Evolutionary conservation across 164 flowering plant species (phyloP), one percentile per base, ranked within the genome.

Genomic region (Saururus chinensis): DNA sequence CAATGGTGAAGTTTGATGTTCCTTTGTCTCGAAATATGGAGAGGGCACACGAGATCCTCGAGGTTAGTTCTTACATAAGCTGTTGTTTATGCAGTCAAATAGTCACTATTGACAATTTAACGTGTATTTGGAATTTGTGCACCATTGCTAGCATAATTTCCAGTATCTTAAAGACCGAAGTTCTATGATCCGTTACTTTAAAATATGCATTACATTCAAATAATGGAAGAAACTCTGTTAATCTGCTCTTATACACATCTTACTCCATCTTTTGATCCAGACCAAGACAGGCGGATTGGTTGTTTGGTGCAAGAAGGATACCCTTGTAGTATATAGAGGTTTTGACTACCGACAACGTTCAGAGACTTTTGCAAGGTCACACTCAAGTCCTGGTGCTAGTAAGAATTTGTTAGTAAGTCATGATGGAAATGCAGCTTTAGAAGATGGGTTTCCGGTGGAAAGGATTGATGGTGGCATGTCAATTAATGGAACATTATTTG

Each of bases 241-340:
- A 30, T 30, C 37, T 30, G 37, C 37, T 30, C 37, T 30, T 30
- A 30, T 6, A 30, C 37, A 2, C 6, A 6, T 30, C 37, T 42
- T 42, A 42, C 17, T 4, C 17, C 12, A 10, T 42, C 7, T 10
- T 42, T 42, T 42, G 49, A 35, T 62, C 56, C 85, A 92, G 98
- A 63, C 77, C 19, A 88, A 89, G 83, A 89, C 96, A 19, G 86
- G 90, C 66, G 98, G 98, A 45, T 68, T 86, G 71, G 96, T 92
- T 76, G 84, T 92, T 19, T 89, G 89, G 89, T 77, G 75, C 21
- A 83, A 70, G 73, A 86, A 89, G 73, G 85, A 86, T 60, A 57
- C 64, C 57, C 86, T 78, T 64, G 92, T 85, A 70, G 74, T 86
- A 35, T 92, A 89, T 61, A 82, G 96, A 82, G 96, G 96, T 53